Conservation (phyloP, 2,329 filamentous ascomycete genomes). For the Kalaharituber pfeilii region DNA sequence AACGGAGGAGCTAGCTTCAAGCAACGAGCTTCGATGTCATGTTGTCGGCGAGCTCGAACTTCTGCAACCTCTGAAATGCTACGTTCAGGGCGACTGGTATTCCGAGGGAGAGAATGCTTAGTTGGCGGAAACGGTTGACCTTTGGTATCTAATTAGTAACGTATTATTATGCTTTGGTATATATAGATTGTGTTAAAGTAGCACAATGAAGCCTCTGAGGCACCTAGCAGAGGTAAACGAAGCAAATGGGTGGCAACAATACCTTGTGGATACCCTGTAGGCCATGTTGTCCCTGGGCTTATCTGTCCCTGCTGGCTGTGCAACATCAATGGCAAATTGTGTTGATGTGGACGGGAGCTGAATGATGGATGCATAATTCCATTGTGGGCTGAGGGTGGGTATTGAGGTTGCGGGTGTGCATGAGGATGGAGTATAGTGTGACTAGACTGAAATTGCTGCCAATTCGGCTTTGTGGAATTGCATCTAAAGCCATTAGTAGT, state of each 20-base stretch:
- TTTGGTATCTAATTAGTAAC: too few relatives aligned
- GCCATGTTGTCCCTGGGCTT: background rate
- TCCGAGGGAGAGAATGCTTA: background rate
- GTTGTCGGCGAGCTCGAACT: constrained; percentile 44
- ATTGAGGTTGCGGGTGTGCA: too few relatives aligned
- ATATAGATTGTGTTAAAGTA: too few relatives aligned
- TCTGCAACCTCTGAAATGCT: constrained; percentile 46
- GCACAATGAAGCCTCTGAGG: background rate
- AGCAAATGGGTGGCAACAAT: background rate
- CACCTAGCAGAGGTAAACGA: background rate
- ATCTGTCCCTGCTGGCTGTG: background rate
- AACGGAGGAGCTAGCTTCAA: constrained; percentile 49
- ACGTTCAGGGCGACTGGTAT: constrained; percentile 30
- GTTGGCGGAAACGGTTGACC: background rate
- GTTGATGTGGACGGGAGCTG: background rate
- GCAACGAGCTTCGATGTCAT: constrained; percentile 56
- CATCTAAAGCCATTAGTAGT: background rate
- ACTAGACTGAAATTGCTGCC: background rate
- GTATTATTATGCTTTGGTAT: too few relatives aligned
- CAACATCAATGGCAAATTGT: background rate
- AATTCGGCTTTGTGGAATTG: background rate
- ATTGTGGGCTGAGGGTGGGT: background rate
- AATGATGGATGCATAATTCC: background rate
- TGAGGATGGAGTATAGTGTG: too few relatives aligned
- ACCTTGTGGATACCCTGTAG: background rate